Evolutionary conservation across 2,329 filamentous ascomycete species (phyloP).

Genomic region (Talaromyces sp.): DNA sequence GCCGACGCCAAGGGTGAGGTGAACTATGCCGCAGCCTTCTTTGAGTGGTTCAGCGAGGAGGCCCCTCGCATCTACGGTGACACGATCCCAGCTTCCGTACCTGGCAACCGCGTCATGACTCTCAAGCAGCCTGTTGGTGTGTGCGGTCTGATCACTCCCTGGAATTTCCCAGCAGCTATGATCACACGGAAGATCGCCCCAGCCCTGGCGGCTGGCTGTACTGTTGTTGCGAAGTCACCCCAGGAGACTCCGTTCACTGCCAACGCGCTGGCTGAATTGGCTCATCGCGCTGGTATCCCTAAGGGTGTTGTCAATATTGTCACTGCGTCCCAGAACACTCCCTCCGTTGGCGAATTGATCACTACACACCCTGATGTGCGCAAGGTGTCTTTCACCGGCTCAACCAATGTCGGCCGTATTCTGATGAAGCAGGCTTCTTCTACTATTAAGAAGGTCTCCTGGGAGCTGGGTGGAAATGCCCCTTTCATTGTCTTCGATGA

Average conservation of each 20-base stretch:
- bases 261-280: conserved; percentile 83
- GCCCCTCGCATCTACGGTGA: conserved; percentile 62
- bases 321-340: conserved; percentile 76
- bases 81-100: conserved; percentile 62
- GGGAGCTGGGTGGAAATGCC: conserved; percentile 92
- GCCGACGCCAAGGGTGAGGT: conserved; percentile 63
- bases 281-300: conserved; percentile 83
- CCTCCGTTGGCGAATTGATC: conserved; percentile 73
- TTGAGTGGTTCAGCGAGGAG: conserved; percentile 67
- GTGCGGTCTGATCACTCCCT: conserved; percentile 68
- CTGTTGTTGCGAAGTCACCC: conserved; percentile 87
- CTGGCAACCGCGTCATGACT: conserved; percentile 64
- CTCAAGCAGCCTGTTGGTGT: conserved; percentile 69
- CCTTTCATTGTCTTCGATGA: conserved; percentile 98
- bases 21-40: conserved; percentile 61
- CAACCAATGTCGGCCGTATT: conserved; percentile 66
- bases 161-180: conserved; percentile 64
- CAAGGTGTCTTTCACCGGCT: conserved; percentile 93
- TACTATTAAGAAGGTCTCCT: conserved; percentile 82
- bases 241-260: conserved; percentile 91
- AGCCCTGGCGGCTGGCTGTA: conserved; percentile 88
- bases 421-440: conserved; percentile 87
- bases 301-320: conserved; percentile 89
- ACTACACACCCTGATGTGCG: conserved; percentile 76
- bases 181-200: conserved; percentile 56